These are phyloP conservation scores for Verticillium zaregamsianum DNA, from an alignment of 2,329 filamentous ascomycete species.

Conservation along the genomic window DNA sequence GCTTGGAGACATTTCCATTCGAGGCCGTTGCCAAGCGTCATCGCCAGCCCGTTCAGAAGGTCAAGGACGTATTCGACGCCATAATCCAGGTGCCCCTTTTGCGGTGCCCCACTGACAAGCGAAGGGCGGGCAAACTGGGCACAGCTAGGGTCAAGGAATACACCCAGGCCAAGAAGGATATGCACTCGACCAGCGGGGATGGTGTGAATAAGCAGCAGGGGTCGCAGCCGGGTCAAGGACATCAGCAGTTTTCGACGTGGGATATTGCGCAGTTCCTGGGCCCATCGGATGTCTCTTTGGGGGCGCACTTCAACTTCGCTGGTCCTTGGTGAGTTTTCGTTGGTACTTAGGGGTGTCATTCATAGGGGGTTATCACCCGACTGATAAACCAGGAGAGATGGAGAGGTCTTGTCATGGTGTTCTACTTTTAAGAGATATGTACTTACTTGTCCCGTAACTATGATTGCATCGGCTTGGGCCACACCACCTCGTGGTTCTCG, in stretches of 20 bases:
- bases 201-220: neutral
- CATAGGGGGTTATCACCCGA: neutral
- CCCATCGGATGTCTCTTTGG: constrained; percentile 5
- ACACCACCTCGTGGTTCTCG: neutral
- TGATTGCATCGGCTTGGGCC: neutral
- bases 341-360: neutral
- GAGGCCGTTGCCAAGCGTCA: constrained; percentile 40
- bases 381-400: constrained; percentile 13
- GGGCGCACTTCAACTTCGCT: constrained; percentile 2
- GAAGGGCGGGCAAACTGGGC: constrained; percentile 34
- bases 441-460: neutral
- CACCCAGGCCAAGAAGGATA: constrained; percentile 33
- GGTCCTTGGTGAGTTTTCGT: constrained; percentile 7
- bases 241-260: constrained; percentile 6
- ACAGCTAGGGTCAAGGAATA: constrained; percentile 38
- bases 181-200: constrained; percentile 9
- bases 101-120: constrained; percentile 38
- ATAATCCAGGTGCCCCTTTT: constrained; percentile 44
- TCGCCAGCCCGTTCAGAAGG: constrained; percentile 34
- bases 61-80: constrained; percentile 42
- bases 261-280: constrained; percentile 12
- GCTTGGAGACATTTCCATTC: constrained; percentile 41
- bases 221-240: neutral
- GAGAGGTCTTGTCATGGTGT: constrained; percentile 3
- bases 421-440: neutral